These are phyloP conservation scores for Dendrobium huoshanense DNA, from an alignment of 106 monocot genomes.

Conservation along the genomic window DNA sequence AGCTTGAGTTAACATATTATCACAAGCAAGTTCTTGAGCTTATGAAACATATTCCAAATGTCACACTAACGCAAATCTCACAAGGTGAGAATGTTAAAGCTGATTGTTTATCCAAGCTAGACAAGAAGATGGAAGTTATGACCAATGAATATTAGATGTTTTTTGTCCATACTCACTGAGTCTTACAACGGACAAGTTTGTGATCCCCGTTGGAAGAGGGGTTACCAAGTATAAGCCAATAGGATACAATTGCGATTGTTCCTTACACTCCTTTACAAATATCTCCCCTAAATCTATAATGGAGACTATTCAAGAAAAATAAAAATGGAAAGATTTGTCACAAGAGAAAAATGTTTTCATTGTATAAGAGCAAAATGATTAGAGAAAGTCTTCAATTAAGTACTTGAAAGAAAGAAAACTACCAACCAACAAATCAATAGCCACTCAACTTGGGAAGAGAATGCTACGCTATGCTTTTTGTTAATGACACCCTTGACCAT, in stretches of 20 bases:
- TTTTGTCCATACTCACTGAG: not conserved
- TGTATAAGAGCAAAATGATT: not conserved
- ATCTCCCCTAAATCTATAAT: no score
- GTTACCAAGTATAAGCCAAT: not conserved
- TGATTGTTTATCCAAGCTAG: not conserved
- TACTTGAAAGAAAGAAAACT: not conserved
- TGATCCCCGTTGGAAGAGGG: not conserved
- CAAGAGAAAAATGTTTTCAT: not conserved
- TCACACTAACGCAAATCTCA: not conserved
- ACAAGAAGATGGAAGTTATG: not conserved
- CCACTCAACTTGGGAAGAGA: not conserved
- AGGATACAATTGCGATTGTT: no score
- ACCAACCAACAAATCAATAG: not conserved
- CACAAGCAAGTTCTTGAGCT: not conserved
- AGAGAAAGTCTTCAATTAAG: not conserved
- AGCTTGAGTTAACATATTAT: not conserved
- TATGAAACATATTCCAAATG: not conserved
- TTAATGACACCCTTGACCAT: not conserved
- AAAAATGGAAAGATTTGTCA: no score
- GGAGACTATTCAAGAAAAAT: no score
- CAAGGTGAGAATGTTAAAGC: not conserved
- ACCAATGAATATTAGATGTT: not conserved
- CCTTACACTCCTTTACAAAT: no score
- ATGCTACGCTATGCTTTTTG: not conserved
- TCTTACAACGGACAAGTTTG: not conserved